Base-by-base conservation (phyloP, 768 basidiomycete species). In the Leccinum broughii region DNA sequence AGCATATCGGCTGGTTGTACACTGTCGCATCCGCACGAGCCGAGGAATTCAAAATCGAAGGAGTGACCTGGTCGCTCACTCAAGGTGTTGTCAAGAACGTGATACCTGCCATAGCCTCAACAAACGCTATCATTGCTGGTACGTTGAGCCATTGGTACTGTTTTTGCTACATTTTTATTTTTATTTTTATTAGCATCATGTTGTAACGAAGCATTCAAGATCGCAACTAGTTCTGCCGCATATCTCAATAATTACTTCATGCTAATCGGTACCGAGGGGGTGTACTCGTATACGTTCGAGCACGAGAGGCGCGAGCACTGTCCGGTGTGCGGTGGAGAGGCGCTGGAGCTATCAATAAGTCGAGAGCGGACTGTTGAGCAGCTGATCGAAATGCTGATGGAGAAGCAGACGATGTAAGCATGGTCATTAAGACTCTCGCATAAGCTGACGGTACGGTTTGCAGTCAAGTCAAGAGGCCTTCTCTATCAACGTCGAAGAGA, bases 11-110 rank as follows among this genome's bases (percentile, higher is more conserved):
- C 46, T 99, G 97, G 97, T 73, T 98, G 17, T 98, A 90, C 74
- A 84, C 84, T 56, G 73, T 86, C 13, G 97, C 97, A 13, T 79
- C 84, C 24, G 81, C 83, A 20, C 89, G 97, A 55, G 97, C 97
- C 4, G 83, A 89, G 62, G 91, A 95, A 70, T 98, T 95, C 81
- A 95, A 93, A 63, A 98, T 99, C 57, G 94, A 98, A 72, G 97
- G 97, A 50, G 95, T 99, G 17, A 98, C 97, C 9, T 99, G 96
- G 94, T 89, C 91, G 2, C 78, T 95, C 39, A 98, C 97, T 0
- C 97, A 99, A 73, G 97, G 97, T 48, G 97, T 99, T 55, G 97
- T 99, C 51, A 99, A 99, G 83, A 97, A 97, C 68, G 97, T 99
- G 76, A 98, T 99, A 63, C 96, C 97, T 22, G 96, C 97, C 49